A percentile compares a stretch with the other conserved stretches of the same genome.
Conservation (phyloP, 192 early-diverging fungal species). For the Backusella tuberculispora region DNA sequence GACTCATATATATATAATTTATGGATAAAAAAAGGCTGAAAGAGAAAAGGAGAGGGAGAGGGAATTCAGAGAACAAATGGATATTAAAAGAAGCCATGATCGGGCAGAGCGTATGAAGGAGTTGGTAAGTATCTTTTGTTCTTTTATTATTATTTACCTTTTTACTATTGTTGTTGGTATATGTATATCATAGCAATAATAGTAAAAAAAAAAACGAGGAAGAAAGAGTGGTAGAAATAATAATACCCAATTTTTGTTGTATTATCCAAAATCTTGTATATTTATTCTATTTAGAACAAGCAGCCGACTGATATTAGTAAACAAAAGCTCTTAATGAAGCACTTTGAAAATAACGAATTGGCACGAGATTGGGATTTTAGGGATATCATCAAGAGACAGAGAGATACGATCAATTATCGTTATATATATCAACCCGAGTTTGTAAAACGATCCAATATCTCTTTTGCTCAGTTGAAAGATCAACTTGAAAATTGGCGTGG, state of each 20-base stretch:
- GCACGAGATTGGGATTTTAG: neutral
- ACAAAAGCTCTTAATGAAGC: neutral
- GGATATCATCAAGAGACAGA: neutral
- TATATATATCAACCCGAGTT: neutral
- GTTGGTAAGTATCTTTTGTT: neutral
- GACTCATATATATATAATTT: neutral
- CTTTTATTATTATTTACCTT: too few species aligned
- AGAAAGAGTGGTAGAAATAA: too few species aligned
- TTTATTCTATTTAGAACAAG: neutral
- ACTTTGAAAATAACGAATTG: neutral
- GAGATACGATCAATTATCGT: neutral
- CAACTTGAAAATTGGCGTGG: neutral
- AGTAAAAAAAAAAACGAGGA: too few species aligned
- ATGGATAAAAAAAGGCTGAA: neutral
- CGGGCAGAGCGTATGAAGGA: neutral
- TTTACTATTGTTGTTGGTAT: too few species aligned
- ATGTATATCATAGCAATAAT: neutral
- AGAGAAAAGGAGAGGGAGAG: neutral
- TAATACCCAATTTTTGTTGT: too few species aligned
- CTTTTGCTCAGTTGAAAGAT: neutral
- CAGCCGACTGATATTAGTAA: neutral
- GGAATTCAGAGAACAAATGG: constrained; percentile 8
- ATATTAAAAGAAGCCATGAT: constrained; percentile 9
- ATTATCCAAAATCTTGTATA: neutral
- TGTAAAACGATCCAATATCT: neutral